phyloP scores from a whole-genome alignment of 805 yeast genomes.

The Wickerhamomyces pijperi region DNA sequence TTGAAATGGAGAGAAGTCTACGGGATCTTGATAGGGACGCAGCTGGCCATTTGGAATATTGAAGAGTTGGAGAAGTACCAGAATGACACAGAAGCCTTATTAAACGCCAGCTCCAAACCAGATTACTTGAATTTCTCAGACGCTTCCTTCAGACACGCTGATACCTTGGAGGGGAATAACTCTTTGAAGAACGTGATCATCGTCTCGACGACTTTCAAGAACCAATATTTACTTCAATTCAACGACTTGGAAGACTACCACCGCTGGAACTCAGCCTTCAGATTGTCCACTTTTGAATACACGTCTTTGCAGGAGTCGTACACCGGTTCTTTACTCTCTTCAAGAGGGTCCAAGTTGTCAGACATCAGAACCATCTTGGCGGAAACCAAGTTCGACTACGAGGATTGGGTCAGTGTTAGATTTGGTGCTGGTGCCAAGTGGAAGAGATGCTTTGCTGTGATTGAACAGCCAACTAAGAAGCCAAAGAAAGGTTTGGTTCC shows the following conservation, averaged over 20 bases:
- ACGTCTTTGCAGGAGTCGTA: conserved; percentile 86
- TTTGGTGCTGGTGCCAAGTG: conserved; percentile 98
- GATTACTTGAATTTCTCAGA: conserved; percentile 86
- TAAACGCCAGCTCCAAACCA: conserved; percentile 61
- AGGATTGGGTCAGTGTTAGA: conserved; percentile 90
- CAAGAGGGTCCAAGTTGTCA: conserved; percentile 79
- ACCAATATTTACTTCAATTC: conserved; percentile 75
- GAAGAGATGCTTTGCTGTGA: conserved; percentile 87
- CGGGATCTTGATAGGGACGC: conserved; percentile 84
- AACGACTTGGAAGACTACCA: conserved; percentile 50
- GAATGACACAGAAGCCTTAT: conserved; percentile 32
- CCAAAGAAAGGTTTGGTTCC: conserved; percentile 31
- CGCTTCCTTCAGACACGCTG: conserved; percentile 69
- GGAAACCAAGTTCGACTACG: conserved; percentile 76
- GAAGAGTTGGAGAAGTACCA: conserved; percentile 44
- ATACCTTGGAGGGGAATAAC: conserved; percentile 48
- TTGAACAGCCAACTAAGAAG: conserved; percentile 54
- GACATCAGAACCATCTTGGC: conserved; percentile 81
- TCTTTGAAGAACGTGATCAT: conserved; percentile 67
- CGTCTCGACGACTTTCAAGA: conserved; percentile 85
- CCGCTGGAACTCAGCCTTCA: conserved; percentile 75
- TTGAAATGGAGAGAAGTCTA: conserved; percentile 88
- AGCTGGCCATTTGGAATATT: conserved; percentile 88
- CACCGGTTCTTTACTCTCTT: conserved; percentile 86
- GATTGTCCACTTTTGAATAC: conserved; percentile 74